phyloP scores from a whole-genome alignment of 2,329 filamentous ascomycete genomes.

The Neurospora sp. region DNA sequence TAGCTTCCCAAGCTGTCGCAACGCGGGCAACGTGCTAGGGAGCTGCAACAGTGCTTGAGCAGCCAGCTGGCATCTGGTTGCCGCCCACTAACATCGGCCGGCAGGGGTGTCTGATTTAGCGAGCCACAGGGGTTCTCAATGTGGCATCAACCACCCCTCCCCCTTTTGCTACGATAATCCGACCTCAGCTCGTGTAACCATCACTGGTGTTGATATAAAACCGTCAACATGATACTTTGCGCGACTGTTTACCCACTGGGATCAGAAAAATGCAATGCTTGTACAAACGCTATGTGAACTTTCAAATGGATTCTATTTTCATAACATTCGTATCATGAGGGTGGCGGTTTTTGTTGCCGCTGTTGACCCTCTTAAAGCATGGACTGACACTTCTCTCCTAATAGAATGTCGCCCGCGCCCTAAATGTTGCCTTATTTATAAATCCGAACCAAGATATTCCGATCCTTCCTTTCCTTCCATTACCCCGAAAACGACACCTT shows the following conservation, averaged over 20 bases:
- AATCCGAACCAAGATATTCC: slow-evolving; percentile 2
- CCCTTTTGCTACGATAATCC: neutral
- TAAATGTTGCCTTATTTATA: slow-evolving; percentile 3
- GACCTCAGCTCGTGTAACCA: neutral
- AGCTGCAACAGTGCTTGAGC: neutral
- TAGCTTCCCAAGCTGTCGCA: neutral
- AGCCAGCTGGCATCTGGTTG: neutral
- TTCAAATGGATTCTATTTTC: neutral
- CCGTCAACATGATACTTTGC: neutral
- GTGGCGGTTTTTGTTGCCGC: neutral
- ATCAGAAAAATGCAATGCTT: neutral
- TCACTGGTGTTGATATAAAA: neutral
- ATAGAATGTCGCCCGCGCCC: neutral
- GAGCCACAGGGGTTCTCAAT: neutral
- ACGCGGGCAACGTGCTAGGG: neutral
- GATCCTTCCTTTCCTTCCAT: neutral
- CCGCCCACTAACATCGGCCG: neutral
- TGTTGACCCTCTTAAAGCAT: neutral
- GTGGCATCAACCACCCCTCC: neutral
- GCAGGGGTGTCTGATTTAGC: neutral
- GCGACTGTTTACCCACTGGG: neutral
- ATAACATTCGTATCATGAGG: neutral
- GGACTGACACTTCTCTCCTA: neutral
- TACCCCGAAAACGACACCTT: slow-evolving; percentile 1
- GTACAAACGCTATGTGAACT: neutral